Percentiles rank a stretch among this genome's conserved stretches.
Conservation (phyloP, 1,284 basidiomycete genomes). For the Wallemia hederae region DNA sequence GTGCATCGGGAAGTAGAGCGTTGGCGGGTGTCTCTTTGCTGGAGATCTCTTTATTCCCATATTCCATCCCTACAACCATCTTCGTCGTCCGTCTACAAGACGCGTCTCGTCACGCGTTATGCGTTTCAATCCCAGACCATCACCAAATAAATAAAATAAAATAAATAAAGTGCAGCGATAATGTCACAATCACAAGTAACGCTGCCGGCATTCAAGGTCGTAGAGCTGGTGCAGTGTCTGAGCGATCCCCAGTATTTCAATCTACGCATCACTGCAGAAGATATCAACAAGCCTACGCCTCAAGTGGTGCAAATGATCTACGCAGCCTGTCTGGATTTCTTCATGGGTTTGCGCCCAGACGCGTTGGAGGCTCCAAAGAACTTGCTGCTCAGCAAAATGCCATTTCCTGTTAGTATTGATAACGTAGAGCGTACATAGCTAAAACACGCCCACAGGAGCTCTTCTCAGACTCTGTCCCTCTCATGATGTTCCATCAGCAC, state of each 20-base stretch:
- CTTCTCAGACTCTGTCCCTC: constrained; percentile 26
- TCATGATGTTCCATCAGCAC: constrained; percentile 34
- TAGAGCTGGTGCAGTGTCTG: not conserved
- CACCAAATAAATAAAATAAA: not conserved
- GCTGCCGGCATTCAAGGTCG: not conserved
- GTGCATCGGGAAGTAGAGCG: no score
- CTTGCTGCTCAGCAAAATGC: constrained; percentile 24
- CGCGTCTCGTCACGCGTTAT: not conserved
- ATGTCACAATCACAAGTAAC: not conserved
- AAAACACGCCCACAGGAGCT: constrained; percentile 22
- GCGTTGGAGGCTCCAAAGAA: constrained; percentile 30
- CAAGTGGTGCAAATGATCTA: constrained; percentile 40
- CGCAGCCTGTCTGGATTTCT: constrained; percentile 33
- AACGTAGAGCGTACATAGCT: not conserved
- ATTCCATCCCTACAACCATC: not conserved
- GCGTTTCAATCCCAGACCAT: not conserved
- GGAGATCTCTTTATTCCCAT: no score
- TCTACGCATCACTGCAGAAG: constrained; percentile 26
- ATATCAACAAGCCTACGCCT: constrained; percentile 34
- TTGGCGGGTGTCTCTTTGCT: no score
- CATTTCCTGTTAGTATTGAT: constrained; percentile 23
- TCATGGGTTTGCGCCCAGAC: constrained; percentile 33
- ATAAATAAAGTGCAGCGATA: not conserved
- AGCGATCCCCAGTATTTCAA: not conserved
- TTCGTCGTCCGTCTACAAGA: not conserved